These are phyloP conservation scores for Zygoascus flipseniorum DNA, from an alignment of 805 yeast species.

Conservation along the genomic window DNA sequence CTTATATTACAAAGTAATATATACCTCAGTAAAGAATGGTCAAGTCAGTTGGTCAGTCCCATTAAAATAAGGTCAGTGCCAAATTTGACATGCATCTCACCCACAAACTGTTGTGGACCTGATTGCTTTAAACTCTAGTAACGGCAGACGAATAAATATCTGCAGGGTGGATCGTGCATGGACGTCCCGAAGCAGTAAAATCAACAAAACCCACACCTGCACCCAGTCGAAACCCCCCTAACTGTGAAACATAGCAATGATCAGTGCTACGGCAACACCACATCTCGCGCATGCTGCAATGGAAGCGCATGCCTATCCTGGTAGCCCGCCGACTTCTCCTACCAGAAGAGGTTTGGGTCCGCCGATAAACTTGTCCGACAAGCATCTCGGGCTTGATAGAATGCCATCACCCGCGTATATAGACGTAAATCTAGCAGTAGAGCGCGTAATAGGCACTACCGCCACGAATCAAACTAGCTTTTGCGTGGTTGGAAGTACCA, in stretches of 20 bases:
- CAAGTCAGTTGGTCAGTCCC: too few species aligned
- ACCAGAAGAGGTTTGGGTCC: background rate
- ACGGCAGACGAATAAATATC: too few species aligned
- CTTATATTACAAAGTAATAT: too few species aligned
- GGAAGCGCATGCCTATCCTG: background rate
- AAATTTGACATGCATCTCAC: too few species aligned
- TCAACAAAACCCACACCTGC: background rate
- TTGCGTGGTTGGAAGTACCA: conserved; percentile 8
- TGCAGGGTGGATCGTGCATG: background rate
- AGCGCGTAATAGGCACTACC: conserved; percentile 17
- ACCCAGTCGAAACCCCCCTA: background rate
- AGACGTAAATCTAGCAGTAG: background rate
- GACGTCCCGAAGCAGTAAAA: background rate
- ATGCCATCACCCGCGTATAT: background rate
- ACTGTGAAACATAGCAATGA: background rate
- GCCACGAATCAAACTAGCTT: conserved; percentile 12
- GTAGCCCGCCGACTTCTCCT: background rate
- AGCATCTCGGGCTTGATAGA: background rate
- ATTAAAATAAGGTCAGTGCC: too few species aligned
- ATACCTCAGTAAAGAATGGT: too few species aligned
- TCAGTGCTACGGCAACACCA: background rate
- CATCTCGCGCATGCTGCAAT: background rate
- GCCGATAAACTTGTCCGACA: background rate
- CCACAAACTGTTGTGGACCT: too few species aligned
- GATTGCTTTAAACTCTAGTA: too few species aligned